A percentile compares a stretch with the other conserved stretches of the same genome.
These are phyloP conservation scores for Pichia phayaonensis DNA, from an alignment of 805 yeast species.

Conservation along the genomic window DNA sequence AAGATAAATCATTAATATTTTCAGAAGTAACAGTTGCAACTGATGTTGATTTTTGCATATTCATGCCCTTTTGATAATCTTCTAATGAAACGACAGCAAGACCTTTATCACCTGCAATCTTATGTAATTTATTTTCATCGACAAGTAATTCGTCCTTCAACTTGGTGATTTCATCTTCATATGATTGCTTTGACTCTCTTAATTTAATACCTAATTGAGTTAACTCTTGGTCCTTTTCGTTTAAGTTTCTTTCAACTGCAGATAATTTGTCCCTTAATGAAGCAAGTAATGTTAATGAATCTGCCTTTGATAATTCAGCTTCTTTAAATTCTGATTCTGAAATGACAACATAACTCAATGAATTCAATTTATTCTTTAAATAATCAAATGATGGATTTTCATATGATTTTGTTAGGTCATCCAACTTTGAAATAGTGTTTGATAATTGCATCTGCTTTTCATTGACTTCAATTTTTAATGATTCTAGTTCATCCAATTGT, in stretches of 20 bases:
- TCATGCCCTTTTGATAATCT: conserved; percentile 1
- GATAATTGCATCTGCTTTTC: conserved; percentile 1
- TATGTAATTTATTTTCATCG: background rate
- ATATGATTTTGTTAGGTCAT: background rate
- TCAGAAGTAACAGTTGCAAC: conserved; percentile 10
- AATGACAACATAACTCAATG: background rate
- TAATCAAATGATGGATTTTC: conserved; percentile 11
- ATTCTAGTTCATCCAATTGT: conserved; percentile 9
- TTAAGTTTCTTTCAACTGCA: background rate
- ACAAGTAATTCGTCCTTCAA: background rate
- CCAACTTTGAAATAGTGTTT: background rate
- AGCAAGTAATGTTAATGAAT: background rate
- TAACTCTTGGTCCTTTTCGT: background rate
- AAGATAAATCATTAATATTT: conserved; percentile 1
- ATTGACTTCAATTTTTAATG: conserved; percentile 7
- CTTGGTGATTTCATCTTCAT: background rate
- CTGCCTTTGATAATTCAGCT: background rate
- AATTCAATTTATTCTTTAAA: conserved; percentile 1
- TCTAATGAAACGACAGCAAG: background rate
- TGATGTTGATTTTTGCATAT: conserved; percentile 4
- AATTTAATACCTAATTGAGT: background rate
- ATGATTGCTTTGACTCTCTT: background rate
- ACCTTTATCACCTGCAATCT: background rate
- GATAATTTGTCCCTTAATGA: background rate
- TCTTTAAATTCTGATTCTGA: background rate